Percentiles rank a stretch among this genome's conserved stretches.
Evolutionary conservation across 805 yeast genomes (phyloP).

Genomic region (Candida quercuum): DNA sequence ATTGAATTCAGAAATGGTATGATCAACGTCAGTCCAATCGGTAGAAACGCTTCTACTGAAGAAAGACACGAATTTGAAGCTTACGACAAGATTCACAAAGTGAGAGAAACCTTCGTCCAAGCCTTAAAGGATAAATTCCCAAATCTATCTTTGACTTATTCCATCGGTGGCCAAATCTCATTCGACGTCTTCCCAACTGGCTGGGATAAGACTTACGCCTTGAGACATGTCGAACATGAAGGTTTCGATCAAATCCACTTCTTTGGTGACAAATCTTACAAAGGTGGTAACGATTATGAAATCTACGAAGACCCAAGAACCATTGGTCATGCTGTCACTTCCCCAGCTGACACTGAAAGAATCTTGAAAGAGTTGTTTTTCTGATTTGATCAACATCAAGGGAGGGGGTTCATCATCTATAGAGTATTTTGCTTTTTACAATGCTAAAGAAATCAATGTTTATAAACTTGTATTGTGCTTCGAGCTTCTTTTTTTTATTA

Average conservation of each 20-base stretch:
- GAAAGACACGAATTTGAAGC: constrained; percentile 92
- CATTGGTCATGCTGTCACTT: constrained; percentile 87
- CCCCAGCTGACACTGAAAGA: constrained; percentile 84
- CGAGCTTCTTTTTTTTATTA: too few species aligned
- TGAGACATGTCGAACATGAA: constrained; percentile 85
- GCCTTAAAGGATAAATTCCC: constrained; percentile 82
- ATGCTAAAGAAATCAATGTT: too few species aligned
- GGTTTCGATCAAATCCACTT: constrained; percentile 87
- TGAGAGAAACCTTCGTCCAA: constrained; percentile 79
- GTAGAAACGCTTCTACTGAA: constrained; percentile 93
- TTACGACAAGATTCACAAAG: constrained; percentile 71
- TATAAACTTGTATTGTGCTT: too few species aligned
- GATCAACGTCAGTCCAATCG: constrained; percentile 97
- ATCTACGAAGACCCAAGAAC: constrained; percentile 90
- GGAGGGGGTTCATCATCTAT: too few species aligned
- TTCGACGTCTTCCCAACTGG: constrained; percentile 99
- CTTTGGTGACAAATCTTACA: constrained; percentile 96
- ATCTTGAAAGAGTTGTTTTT: constrained; percentile 79
- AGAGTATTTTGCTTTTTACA: too few species aligned
- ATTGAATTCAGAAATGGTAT: constrained; percentile 99
- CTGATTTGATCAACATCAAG: too few species aligned
- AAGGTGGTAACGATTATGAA: constrained; percentile 99
- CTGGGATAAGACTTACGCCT: constrained; percentile 99
- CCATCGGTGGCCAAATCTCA: constrained; percentile 99
- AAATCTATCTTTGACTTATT: constrained; percentile 83